Evolutionary conservation across 495 filamentous ascomycete genomes (phyloP).

Genomic region (Penicillium maclennaniae): DNA sequence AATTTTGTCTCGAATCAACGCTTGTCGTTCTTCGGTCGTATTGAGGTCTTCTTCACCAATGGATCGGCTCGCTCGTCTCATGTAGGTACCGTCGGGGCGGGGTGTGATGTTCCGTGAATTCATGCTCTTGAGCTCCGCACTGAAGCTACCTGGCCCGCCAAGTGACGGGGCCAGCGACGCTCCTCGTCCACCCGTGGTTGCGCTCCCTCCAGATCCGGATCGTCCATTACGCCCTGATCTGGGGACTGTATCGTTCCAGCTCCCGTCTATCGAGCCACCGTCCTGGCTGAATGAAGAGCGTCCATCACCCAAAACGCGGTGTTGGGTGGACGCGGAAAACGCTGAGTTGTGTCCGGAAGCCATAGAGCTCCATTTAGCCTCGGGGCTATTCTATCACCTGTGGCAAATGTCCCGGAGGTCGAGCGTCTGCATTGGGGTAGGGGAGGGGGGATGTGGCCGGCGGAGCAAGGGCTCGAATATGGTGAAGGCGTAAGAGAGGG

Average conservation of each 20-base stretch:
- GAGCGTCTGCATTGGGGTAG: constrained; percentile 36
- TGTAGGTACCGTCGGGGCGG: constrained; percentile 56
- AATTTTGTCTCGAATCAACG: constrained; percentile 71
- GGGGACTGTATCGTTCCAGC: constrained; percentile 45
- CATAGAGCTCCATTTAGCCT: constrained; percentile 48
- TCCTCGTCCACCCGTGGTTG: constrained; percentile 59
- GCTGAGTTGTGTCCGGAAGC: constrained; percentile 48
- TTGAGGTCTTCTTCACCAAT: constrained; percentile 57
- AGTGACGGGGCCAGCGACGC: constrained; percentile 59
- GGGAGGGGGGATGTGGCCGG: constrained; percentile 14
- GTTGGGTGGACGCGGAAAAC: constrained; percentile 66
- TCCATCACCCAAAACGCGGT: constrained; percentile 55
- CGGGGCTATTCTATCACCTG: constrained; percentile 38
- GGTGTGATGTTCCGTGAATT: constrained; percentile 64
- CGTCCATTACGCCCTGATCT: constrained; percentile 42
- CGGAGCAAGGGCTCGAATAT: constrained; percentile 26
- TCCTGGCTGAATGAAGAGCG: constrained; percentile 53
- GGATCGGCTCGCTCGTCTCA: constrained; percentile 56
- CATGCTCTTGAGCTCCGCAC: constrained; percentile 79
- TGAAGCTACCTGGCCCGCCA: constrained; percentile 85
- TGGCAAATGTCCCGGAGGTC: constrained; percentile 26
- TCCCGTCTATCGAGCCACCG: constrained; percentile 45
- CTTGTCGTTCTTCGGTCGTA: constrained; percentile 70
- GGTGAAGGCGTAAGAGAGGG: constrained; percentile 24
- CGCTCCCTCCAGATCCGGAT: constrained; percentile 58